Evolutionary conservation across 2,329 filamentous ascomycete genomes (phyloP).

Genomic region (Apiospora kogelbergensis): DNA sequence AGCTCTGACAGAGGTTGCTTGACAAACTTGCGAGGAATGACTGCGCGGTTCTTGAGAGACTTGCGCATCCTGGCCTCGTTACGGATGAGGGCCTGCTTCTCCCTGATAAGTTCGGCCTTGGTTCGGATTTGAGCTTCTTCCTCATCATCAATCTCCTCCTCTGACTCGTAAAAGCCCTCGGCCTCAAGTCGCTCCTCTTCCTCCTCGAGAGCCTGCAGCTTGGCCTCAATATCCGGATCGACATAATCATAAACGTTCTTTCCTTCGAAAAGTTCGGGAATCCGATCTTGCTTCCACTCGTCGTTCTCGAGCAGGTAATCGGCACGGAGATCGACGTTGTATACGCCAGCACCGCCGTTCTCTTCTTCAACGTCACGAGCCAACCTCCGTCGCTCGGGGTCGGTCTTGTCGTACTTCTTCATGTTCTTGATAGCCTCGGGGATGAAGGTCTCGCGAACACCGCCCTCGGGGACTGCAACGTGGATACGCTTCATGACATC

Average conservation of each 20-base stretch:
- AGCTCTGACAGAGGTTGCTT: conserved; percentile 84
- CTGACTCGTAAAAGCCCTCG: conserved; percentile 91
- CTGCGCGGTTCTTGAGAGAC: conserved; percentile 92
- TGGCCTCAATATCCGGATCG: conserved; percentile 93
- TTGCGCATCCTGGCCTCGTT: conserved; percentile 96
- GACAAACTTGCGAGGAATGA: conserved; percentile 81
- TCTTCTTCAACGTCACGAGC: conserved; percentile 88
- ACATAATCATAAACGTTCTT: conserved; percentile 98
- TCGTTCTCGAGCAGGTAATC: conserved; percentile 85
- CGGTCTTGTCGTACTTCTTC: conserved; percentile 87
- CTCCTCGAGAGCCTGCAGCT: conserved; percentile 87
- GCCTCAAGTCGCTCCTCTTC: conserved; percentile 92
- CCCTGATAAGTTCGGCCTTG: conserved; percentile 93
- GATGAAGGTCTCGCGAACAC: conserved; percentile 80
- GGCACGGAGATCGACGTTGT: conserved; percentile 87
- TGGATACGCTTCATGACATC: conserved; percentile 94
- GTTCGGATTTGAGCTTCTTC: conserved; percentile 84
- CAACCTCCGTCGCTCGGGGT: conserved; percentile 79
- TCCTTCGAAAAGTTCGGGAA: conserved; percentile 91
- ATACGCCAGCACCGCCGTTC: conserved; percentile 93
- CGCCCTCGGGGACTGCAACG: conserved; percentile 89
- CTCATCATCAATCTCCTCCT: conserved; percentile 78
- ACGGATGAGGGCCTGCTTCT: conserved; percentile 88
- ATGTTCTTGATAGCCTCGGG: conserved; percentile 78
- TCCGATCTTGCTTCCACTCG: conserved; percentile 95